Evolutionary conservation across 225 moss, liverwort and hornwort genomes (phyloP).

Genomic region (Pseudisothecium myosuroides): DNA sequence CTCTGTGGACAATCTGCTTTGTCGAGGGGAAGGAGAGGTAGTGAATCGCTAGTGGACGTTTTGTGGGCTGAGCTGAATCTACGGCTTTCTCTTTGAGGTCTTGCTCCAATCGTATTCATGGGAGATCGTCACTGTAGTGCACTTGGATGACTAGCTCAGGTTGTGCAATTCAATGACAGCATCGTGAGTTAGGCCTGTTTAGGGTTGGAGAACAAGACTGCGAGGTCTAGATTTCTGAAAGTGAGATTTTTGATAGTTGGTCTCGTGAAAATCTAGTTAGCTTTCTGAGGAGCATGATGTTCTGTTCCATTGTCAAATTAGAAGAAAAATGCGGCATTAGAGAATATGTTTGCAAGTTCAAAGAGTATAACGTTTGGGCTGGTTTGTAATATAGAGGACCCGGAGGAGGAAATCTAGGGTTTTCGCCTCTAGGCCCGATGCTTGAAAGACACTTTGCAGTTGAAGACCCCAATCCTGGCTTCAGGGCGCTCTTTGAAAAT

Average conservation of each 20-base stretch:
- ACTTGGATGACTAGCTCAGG: background rate
- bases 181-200: background rate
- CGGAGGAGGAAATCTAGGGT: background rate
- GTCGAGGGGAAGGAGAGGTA: background rate
- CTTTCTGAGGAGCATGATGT: background rate
- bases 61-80: background rate
- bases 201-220: background rate
- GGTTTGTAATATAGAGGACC: background rate
- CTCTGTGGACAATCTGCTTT: background rate
- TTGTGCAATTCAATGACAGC: background rate
- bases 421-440: background rate
- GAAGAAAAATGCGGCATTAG: background rate
- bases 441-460: background rate
- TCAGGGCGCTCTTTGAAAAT: background rate
- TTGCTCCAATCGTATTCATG: background rate
- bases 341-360: background rate
- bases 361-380: background rate
- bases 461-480: background rate
- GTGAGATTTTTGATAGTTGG: background rate
- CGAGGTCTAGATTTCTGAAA: background rate
- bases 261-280: background rate
- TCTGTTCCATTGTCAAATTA: background rate
- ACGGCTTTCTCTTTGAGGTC: background rate
- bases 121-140: background rate
- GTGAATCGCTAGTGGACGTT: background rate